These are phyloP conservation scores for Fusarium guadeloupense DNA, from an alignment of 2,329 filamentous ascomycete genomes.

Conservation along the genomic window DNA sequence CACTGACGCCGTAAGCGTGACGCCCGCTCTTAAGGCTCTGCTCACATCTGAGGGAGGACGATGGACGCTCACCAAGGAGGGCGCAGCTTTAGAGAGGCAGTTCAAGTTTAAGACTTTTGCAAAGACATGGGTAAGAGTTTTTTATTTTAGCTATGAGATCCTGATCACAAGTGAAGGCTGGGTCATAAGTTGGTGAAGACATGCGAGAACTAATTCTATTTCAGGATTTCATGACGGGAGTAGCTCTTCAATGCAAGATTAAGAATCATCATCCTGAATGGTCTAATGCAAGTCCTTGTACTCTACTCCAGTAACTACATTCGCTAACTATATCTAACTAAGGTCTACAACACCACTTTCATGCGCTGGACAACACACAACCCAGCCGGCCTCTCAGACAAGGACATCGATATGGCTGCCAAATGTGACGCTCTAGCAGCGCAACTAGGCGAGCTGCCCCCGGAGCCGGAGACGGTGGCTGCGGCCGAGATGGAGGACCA, in stretches of 20 bases:
- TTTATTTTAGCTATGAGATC: too few species aligned
- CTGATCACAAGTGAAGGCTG: not conserved
- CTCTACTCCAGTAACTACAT: not conserved
- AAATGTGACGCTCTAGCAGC: constrained; percentile 68
- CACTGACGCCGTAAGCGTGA: constrained; percentile 53
- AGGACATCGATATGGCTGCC: constrained; percentile 69
- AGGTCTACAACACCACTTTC: constrained; percentile 76
- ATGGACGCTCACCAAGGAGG: constrained; percentile 62
- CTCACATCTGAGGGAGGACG: constrained; percentile 52
- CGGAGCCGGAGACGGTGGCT: constrained; percentile 37
- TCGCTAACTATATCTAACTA: not conserved
- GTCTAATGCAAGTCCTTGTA: constrained; percentile 66
- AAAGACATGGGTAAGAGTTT: constrained; percentile 67
- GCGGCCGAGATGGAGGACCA: constrained; percentile 36
- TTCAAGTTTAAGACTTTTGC: constrained; percentile 73
- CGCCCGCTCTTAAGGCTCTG: constrained; percentile 51
- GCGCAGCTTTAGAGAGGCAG: constrained; percentile 65
- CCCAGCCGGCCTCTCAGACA: constrained; percentile 70
- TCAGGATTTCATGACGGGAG: constrained; percentile 80
- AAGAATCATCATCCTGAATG: constrained; percentile 80
- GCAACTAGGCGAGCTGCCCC: constrained; percentile 64
- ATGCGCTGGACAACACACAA: constrained; percentile 79
- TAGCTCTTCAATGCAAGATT: constrained; percentile 73
- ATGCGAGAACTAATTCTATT: constrained; percentile 8
- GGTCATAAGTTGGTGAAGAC: not conserved